Base-by-base conservation (phyloP, 495 filamentous ascomycete species). In the Penicillium ochrochloron region DNA sequence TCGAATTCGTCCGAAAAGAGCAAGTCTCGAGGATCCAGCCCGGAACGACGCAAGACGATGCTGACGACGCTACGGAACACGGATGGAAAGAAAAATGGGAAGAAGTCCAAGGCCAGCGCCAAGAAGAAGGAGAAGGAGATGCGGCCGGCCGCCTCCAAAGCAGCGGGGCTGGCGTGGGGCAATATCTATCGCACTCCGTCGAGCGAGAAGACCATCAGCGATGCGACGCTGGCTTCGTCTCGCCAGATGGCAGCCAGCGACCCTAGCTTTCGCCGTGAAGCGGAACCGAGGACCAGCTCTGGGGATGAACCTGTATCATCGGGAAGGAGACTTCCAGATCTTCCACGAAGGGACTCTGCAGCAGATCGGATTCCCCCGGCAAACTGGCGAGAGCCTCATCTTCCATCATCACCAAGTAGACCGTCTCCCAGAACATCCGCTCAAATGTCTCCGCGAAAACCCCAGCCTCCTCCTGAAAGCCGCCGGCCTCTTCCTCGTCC, bases 131-230 rank as follows among this genome's bases (percentile, higher is more conserved):
- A 73, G 68, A 77, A 72, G 70, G 75, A 73, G 65, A 57, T 68
- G 70, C 74, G 79, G 31, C 83, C 78, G 50, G 83, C 83, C 51
- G 92, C 93, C 33, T 93, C 90, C 46, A 96, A 91, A 74, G 95
- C 95, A 15, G 95, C 95, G 2, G 90, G 90, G 2, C 76, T 96
- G 39, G 94, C 94, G 19, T 99, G 94, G 94, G 86, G 82, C 48
- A 84, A 82, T 63, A 77, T 82, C 37, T 80, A 80, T 31, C 79
- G 80, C 2, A 57, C 73, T 15, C 62, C 72, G 0, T 71, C 70
- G 42, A 63, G 61, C 12, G 76, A 78, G 17, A 77, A 72, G 68
- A 63, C 67, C 8, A 65, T 67, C 44, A 78, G 70, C 57, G 77
- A 80, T 62, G 74, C 74, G n/a, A 73, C 75, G 8, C 34, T 77